These are phyloP conservation scores for Pinus albicaulis DNA, from an alignment of 75 land plant genomes.

Conservation along the genomic window DNA sequence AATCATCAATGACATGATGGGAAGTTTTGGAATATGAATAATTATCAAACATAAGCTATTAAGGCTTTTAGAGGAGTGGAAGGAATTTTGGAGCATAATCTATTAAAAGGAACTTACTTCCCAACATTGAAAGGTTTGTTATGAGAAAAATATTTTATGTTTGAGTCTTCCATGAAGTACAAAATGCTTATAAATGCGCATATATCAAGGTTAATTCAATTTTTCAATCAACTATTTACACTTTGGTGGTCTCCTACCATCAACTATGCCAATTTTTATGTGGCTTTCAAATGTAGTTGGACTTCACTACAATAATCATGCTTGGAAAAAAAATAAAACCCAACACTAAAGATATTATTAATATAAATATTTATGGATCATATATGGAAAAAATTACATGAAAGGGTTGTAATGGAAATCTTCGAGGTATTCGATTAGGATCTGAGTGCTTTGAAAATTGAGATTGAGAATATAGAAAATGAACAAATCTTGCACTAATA, in stretches of 20 bases:
- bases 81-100: constrained; percentile 96
- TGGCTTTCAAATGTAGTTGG: constrained; percentile 98
- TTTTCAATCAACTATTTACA: constrained; percentile 95
- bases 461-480: no score
- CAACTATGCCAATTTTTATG: constrained; percentile 97
- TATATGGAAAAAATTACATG: constrained; percentile 98
- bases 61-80: constrained; percentile 99
- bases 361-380: constrained; percentile 99
- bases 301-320: constrained; percentile 97
- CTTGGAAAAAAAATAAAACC: constrained; percentile 97
- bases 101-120: constrained; percentile 98
- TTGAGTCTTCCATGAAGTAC: constrained; percentile 99
- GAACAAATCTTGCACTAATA: no score
- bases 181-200: constrained; percentile 98
- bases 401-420: constrained; percentile 99
- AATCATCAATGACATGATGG: constrained; percentile 99
- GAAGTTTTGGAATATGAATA: constrained; percentile 97
- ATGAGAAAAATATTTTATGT: constrained; percentile 99
- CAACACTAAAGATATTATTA: constrained; percentile 93
- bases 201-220: constrained; percentile 92
- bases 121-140: constrained; percentile 99
- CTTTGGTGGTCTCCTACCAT: constrained; percentile 99
- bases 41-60: constrained; percentile 96
- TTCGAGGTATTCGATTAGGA: constrained; percentile 36
- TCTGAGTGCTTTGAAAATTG: no score